Conservation (phyloP, 805 yeast species). For the Starmera pachycereana region DNA sequence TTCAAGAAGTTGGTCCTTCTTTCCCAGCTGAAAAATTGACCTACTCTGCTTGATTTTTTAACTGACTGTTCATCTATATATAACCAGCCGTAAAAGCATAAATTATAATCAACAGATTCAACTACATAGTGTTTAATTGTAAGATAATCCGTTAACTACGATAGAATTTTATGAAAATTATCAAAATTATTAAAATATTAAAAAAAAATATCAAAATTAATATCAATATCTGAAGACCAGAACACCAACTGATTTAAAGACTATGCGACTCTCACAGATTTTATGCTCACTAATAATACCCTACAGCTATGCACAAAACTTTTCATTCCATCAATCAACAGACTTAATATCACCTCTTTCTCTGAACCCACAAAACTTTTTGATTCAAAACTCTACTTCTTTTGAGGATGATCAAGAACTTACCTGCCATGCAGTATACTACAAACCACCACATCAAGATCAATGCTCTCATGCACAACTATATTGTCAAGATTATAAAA, state of each 20-base stretch:
- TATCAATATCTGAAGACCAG: too few species aligned
- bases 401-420: not conserved
- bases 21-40: slow-evolving; percentile 73
- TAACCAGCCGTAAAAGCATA: not conserved
- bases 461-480: slow-evolving; percentile 13
- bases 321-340: too few species aligned
- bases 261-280: too few species aligned
- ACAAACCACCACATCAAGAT: slow-evolving; percentile 4
- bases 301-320: too few species aligned
- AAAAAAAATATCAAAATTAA: too few species aligned
- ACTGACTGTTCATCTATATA: not conserved
- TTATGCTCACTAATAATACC: too few species aligned
- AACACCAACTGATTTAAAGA: too few species aligned
- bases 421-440: slow-evolving; percentile 12
- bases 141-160: too few species aligned
- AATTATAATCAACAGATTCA: too few species aligned
- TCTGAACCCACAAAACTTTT: not conserved
- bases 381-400: not conserved
- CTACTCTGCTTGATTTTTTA: slow-evolving; percentile 18
- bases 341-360: not conserved
- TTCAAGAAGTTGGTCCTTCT: slow-evolving; percentile 91
- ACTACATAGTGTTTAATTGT: too few species aligned
- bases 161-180: too few species aligned
- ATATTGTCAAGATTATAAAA: slow-evolving; percentile 15
- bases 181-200: too few species aligned